Percentiles rank a stretch among this genome's conserved stretches.
These are phyloP conservation scores for Lyophyllum atratum DNA, from an alignment of 768 basidiomycete species.

Conservation along the genomic window DNA sequence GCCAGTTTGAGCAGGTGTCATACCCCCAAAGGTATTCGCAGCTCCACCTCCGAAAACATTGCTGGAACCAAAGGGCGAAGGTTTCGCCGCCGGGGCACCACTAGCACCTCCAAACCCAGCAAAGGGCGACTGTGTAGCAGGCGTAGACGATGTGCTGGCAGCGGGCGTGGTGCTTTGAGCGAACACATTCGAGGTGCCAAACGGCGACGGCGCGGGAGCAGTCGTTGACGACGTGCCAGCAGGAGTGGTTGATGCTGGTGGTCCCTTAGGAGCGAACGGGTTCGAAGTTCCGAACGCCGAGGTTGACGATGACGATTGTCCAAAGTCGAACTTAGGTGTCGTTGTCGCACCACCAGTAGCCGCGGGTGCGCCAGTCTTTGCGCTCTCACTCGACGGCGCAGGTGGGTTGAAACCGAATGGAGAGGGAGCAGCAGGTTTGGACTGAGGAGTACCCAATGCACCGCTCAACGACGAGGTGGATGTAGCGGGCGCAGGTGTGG, in stretches of 20 bases:
- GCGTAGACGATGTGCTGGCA: background rate
- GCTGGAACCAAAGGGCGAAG: slow-evolving; percentile 4
- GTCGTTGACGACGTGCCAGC: background rate
- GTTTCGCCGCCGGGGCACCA: background rate
- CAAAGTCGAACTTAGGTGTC: slow-evolving; percentile 18
- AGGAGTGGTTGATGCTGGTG: background rate
- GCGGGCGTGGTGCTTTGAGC: background rate
- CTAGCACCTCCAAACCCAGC: slow-evolving; percentile 11
- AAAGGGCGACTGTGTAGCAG: slow-evolving; percentile 4
- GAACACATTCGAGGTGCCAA: background rate
- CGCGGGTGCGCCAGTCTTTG: background rate
- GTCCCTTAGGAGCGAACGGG: slow-evolving; percentile 7
- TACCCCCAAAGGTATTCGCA: background rate
- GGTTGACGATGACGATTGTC: background rate
- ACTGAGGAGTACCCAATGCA: slow-evolving; percentile 18
- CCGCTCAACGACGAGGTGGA: slow-evolving; percentile 19
- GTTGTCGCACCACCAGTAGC: slow-evolving; percentile 4
- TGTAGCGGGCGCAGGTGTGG: slow-evolving; percentile 9
- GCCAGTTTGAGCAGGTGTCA: slow-evolving; percentile 6
- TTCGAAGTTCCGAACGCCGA: slow-evolving; percentile 9
- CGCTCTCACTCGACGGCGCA: slow-evolving; percentile 13
- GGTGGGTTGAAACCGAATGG: slow-evolving; percentile 24
- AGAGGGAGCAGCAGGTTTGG: slow-evolving; percentile 25
- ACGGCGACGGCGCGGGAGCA: background rate
- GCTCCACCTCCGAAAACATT: slow-evolving; percentile 6